Conservation (phyloP, 2,329 filamentous ascomycete genomes). For the Tolypocladium tropicale region DNA sequence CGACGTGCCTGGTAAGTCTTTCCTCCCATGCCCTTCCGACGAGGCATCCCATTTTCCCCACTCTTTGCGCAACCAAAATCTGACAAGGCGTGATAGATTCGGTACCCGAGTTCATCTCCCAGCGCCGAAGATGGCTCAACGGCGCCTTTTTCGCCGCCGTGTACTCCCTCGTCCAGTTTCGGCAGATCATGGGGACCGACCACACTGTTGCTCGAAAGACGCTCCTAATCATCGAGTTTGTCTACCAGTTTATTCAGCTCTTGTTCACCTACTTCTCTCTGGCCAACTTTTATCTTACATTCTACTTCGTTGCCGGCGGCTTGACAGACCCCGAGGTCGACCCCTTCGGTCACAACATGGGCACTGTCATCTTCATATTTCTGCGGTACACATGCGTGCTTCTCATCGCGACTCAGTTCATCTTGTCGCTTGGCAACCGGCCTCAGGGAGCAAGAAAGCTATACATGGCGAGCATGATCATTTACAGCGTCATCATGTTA, state of each 20-base stretch:
- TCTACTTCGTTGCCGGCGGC: slow-evolving; percentile 94
- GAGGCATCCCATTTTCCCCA: too few species aligned
- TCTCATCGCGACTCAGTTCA: slow-evolving; percentile 90
- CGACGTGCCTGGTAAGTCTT: slow-evolving; percentile 76
- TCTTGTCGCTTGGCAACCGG: slow-evolving; percentile 89
- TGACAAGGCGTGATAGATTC: too few species aligned
- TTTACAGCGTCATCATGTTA: slow-evolving; percentile 89
- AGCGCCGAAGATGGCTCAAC: slow-evolving; percentile 93
- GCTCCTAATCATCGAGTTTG: slow-evolving; percentile 85
- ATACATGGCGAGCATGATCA: slow-evolving; percentile 77
- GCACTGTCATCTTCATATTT: slow-evolving; percentile 74
- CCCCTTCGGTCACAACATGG: slow-evolving; percentile 84
- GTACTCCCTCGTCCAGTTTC: slow-evolving; percentile 91
- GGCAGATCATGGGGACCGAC: slow-evolving; percentile 86
- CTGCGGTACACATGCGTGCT: slow-evolving; percentile 78
- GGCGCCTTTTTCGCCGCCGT: slow-evolving; percentile 98
- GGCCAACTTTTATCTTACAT: slow-evolving; percentile 97
- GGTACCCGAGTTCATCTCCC: slow-evolving; percentile 94
- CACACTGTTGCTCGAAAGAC: slow-evolving; percentile 84
- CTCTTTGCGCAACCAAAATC: too few species aligned
- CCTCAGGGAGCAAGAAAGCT: slow-evolving; percentile 90
- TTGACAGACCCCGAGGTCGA: slow-evolving; percentile 70
- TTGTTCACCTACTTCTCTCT: slow-evolving; percentile 97
- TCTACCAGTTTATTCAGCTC: slow-evolving; percentile 89
- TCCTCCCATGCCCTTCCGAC: too few species aligned